phyloP scores from a whole-genome alignment of 345 rosid species.

The Brassica carinata region DNA sequence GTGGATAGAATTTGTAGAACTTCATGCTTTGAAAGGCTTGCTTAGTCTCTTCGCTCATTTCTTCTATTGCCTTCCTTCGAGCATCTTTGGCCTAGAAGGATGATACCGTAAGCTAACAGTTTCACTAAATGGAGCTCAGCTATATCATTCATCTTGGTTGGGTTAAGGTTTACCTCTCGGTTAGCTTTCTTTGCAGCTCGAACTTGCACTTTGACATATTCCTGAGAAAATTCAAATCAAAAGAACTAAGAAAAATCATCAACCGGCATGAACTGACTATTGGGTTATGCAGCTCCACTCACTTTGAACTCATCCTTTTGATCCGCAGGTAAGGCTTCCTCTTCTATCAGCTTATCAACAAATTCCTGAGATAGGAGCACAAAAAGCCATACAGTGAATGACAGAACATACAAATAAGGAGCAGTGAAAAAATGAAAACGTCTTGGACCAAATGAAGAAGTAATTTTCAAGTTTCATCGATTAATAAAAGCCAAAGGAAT shows the following conservation, averaged over 20 bases:
- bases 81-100: constrained; percentile 77
- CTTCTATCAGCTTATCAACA: constrained; percentile 59
- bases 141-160: not conserved
- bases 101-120: constrained; percentile 15
- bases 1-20: constrained; percentile 96
- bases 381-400: constrained; percentile 18
- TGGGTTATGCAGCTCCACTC: constrained; percentile 15
- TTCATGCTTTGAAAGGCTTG: constrained; percentile 66
- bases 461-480: not conserved
- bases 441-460: not conserved
- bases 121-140: not conserved
- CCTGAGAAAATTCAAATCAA: constrained; percentile 46
- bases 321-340: constrained; percentile 66
- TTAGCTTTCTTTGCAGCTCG: constrained; percentile 87
- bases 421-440: not conserved
- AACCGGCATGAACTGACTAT: constrained; percentile 1
- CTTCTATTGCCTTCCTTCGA: constrained; percentile 72
- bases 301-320: constrained; percentile 88
- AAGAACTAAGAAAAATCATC: constrained; percentile 1
- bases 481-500: constrained; percentile 24
- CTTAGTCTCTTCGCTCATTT: constrained; percentile 81
- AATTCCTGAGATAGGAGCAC: constrained; percentile 58
- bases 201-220: constrained; percentile 73
- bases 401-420: not conserved
- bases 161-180: constrained; percentile 57